Evolutionary conservation across 345 rosid species (phyloP).

Genomic region (Citrus sp.): DNA sequence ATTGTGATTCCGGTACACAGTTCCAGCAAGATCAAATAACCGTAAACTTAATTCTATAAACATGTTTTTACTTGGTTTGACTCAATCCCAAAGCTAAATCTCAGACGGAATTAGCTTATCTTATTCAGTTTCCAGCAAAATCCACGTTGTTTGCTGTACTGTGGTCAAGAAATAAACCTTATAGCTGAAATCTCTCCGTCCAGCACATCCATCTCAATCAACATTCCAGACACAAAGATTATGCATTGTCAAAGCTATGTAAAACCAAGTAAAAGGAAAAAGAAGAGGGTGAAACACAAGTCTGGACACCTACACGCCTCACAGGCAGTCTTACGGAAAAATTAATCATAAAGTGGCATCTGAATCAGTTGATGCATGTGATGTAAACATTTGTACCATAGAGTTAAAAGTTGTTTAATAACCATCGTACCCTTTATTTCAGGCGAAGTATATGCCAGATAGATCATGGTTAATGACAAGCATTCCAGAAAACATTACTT

Average conservation of each 20-base stretch:
- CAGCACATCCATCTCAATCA: not conserved
- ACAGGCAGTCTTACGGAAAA: not conserved
- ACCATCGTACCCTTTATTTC: no score
- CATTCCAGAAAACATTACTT: conserved; percentile 11
- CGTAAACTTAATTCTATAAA: not conserved
- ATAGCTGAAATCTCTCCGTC: not conserved
- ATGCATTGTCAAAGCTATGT: not conserved
- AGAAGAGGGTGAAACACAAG: not conserved
- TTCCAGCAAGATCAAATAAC: not conserved
- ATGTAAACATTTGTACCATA: not conserved
- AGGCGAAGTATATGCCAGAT: not conserved
- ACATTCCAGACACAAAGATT: not conserved
- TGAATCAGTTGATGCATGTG: not conserved
- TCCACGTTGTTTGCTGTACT: not conserved
- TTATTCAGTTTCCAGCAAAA: not conserved
- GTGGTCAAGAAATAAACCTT: not conserved
- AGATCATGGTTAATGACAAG: not conserved
- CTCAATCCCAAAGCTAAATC: not conserved
- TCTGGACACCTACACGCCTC: not conserved
- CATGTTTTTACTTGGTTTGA: not conserved
- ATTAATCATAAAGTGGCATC: not conserved
- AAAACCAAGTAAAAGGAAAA: not conserved
- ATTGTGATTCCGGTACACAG: not conserved
- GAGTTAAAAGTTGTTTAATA: not conserved
- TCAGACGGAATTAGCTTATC: not conserved